Evolutionary conservation across 2,329 filamentous ascomycete genomes (phyloP).

Genomic region (Cryphonectria japonica): DNA sequence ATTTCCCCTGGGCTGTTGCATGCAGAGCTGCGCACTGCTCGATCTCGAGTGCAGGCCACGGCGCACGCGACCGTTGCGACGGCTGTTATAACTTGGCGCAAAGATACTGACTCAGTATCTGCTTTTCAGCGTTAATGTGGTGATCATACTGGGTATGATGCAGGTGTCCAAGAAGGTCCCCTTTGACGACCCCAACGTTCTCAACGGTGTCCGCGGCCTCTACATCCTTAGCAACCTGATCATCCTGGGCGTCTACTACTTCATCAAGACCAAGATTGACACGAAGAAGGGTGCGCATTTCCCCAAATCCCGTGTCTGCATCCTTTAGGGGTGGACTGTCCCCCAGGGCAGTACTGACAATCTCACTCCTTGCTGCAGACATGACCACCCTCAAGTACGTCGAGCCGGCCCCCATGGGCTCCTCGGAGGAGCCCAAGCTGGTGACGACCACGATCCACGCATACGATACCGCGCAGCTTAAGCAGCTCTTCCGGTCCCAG

Average conservation of each 20-base stretch:
- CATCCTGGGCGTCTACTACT: conserved; percentile 84
- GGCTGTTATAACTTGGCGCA: no score
- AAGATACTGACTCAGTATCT: conserved; percentile 32
- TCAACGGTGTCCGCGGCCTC: conserved; percentile 58
- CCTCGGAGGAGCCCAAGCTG: conserved; percentile 90
- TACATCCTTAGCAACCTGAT: conserved; percentile 72
- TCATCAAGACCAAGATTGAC: conserved; percentile 83
- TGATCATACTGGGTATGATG: conserved; percentile 98
- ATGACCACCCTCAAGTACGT: conserved; percentile 98
- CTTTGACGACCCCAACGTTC: conserved; percentile 77
- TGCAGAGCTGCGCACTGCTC: not conserved
- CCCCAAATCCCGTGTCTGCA: no score
- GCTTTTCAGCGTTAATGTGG: conserved; percentile 76
- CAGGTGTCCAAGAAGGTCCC: conserved; percentile 95
- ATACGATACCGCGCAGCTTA: conserved; percentile 88
- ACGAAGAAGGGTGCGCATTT: conserved; percentile 85
- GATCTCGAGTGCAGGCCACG: not conserved
- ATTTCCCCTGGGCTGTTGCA: not conserved
- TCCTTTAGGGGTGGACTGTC: not conserved
- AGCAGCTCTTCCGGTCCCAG: conserved; percentile 83
- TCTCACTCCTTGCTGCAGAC: conserved; percentile 57
- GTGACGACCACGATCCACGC: conserved; percentile 95
- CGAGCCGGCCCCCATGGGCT: conserved; percentile 91
- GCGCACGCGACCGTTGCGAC: conserved; percentile 21
- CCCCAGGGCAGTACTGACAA: conserved; percentile 11